phyloP scores from a whole-genome alignment of 2,329 filamentous ascomycete species.

The Diaporthe nobilis region DNA sequence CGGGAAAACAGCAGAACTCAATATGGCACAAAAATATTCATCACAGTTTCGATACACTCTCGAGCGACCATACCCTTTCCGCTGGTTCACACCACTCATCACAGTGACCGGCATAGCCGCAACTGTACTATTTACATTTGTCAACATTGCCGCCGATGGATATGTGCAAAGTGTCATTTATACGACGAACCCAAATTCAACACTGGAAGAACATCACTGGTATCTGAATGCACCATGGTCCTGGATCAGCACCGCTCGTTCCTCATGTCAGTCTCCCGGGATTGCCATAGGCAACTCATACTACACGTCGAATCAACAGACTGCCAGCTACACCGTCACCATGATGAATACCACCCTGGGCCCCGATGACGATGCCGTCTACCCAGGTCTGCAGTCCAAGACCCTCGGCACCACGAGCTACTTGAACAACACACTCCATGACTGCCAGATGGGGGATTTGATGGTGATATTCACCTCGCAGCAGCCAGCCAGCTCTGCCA shows the following conservation, averaged over 20 bases:
- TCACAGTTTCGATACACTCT: slow-evolving; percentile 36
- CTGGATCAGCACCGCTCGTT: slow-evolving; percentile 39
- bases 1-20: neutral
- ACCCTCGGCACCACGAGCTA: slow-evolving; percentile 35
- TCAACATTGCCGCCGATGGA: slow-evolving; percentile 37
- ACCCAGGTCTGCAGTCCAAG: slow-evolving; percentile 15
- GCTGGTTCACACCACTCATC: slow-evolving; percentile 38
- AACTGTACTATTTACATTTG: slow-evolving; percentile 32
- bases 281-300: slow-evolving; percentile 36
- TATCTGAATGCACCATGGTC: slow-evolving; percentile 39
- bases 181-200: slow-evolving; percentile 36
- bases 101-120: neutral
- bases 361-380: slow-evolving; percentile 13
- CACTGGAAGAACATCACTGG: slow-evolving; percentile 34
- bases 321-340: slow-evolving; percentile 33
- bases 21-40: slow-evolving; percentile 14
- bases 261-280: slow-evolving; percentile 36
- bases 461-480: slow-evolving; percentile 35
- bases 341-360: slow-evolving; percentile 36
- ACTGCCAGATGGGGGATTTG: slow-evolving; percentile 30
- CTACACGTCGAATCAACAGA: slow-evolving; percentile 38
- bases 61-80: slow-evolving; percentile 40
- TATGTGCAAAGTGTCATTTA: slow-evolving; percentile 34
- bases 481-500: slow-evolving; percentile 29
- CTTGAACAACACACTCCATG: slow-evolving; percentile 37